Base-by-base conservation (phyloP, 2,329 filamentous ascomycete genomes). In the Alternaria ethzedia region DNA sequence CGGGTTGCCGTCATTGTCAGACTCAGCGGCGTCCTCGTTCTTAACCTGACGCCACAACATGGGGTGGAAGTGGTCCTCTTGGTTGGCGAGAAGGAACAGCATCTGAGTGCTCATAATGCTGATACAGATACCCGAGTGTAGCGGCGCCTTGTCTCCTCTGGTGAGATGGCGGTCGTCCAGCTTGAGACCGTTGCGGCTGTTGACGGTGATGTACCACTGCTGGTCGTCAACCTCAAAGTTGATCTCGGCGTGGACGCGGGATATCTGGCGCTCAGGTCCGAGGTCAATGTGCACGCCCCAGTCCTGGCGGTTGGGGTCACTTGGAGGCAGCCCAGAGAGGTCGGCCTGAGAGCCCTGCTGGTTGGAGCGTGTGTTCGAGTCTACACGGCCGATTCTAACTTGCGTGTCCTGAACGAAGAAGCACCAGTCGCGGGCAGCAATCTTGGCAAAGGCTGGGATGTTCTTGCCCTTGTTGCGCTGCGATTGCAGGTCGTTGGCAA, bases 71-170 rank as follows among this genome's bases (percentile, higher is more conserved):
- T 87, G 85, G 25, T 94, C 85, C 23, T 88, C 87, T 59, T 92
- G 90, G 23, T 88, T 89, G 0, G 96, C 95, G n/a, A 97, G 88
- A 51, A 97, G 93, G 80, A 99, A 99, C 85, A 98, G 95, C 96
- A 99, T 99, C 83, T 99, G 95, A 1, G 96, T 92, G 57, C 92
- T 92, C 72, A 91, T 91, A 75, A 98, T 92, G 75, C 97, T 94
- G 61, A 99, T 90, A 46, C 98, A 93, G 77, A 95, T 90, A 61
- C 96, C 96, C 73, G 94, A 97, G 45, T 89, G 88, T 25, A 99
- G 86, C 28, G 88, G 83, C 32, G 88, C 86, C 36, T 88, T 86
- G 43, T 86, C 83, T 12, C 91, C 90, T 55, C 90, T 86, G 73
- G 91, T 91, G 59, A 96, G 82, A 20, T 87, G 83, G 54, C 83